Conservation (phyloP, 345 rosid species). For the Anastatica hierochuntica region DNA sequence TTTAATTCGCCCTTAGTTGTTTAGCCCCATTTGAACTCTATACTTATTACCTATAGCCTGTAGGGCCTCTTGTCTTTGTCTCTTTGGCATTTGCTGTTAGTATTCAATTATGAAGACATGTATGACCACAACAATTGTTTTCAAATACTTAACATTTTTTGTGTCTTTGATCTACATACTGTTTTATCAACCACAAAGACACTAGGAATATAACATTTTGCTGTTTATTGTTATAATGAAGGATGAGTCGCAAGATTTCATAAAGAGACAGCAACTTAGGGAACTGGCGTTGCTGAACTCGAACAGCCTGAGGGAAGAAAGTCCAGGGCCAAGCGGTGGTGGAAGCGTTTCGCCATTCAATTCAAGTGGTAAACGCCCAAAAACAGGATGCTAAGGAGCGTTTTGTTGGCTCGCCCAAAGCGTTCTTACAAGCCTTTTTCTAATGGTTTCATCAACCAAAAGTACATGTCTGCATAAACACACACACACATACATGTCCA, state of each 20-base stretch:
- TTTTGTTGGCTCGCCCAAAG: background rate
- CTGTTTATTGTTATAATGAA: slow-evolving; percentile 20
- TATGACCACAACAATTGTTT: slow-evolving; percentile 14
- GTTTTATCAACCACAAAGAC: background rate
- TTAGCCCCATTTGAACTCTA: slow-evolving; percentile 5
- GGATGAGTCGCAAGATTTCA: slow-evolving; percentile 95
- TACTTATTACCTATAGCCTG: slow-evolving; percentile 19
- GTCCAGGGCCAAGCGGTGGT: slow-evolving; percentile 81
- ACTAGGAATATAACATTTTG: background rate
- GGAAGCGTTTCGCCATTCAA: slow-evolving; percentile 89
- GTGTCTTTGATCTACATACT: slow-evolving; percentile 4
- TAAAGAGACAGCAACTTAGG: slow-evolving; percentile 93
- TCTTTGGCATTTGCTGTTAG: slow-evolving; percentile 20
- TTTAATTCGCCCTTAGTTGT: slow-evolving; percentile 4
- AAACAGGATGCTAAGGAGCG: slow-evolving; percentile 69
- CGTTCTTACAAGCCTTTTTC: background rate
- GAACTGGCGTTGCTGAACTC: slow-evolving; percentile 92
- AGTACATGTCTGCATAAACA: slow-evolving; percentile 22
- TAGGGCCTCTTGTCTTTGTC: slow-evolving; percentile 18
- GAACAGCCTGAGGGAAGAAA: slow-evolving; percentile 86
- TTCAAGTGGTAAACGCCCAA: slow-evolving; percentile 93
- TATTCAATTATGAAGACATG: slow-evolving; percentile 20
- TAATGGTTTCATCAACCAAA: slow-evolving; percentile 12
- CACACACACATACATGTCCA: slow-evolving; percentile 8
- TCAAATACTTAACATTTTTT: background rate